Evolutionary conservation across 345 rosid genomes (phyloP).

Genomic region (Dipteronia sinensis): DNA sequence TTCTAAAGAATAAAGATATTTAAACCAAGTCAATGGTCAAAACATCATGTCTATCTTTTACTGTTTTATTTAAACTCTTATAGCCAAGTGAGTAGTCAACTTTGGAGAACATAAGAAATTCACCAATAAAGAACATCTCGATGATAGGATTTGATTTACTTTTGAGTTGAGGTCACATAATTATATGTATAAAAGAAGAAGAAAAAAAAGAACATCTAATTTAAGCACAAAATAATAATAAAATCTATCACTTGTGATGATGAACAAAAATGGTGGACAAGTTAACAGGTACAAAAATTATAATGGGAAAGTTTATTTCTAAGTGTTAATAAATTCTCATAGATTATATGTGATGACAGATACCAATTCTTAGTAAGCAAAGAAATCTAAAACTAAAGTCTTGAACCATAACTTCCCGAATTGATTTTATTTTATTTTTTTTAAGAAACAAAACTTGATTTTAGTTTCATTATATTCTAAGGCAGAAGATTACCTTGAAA

Average conservation of each 20-base stretch:
- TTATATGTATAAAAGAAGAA: background rate
- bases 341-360: background rate
- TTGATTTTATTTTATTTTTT: background rate
- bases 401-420: background rate
- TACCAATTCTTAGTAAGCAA: background rate
- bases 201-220: background rate
- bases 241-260: background rate
- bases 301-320: background rate
- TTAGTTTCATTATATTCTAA: background rate
- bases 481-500: constrained; percentile 62
- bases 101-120: background rate
- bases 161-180: background rate
- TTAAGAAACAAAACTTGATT: background rate
- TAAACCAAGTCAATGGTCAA: background rate
- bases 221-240: background rate
- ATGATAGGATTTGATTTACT: background rate
- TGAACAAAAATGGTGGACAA: background rate
- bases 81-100: background rate
- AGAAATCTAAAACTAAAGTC: background rate
- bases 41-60: background rate
- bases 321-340: background rate
- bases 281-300: background rate
- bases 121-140: background rate
- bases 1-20: background rate
- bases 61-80: background rate